Conservation (phyloP, 2,329 filamentous ascomycete species). For the Alternaria tenuissima region DNA sequence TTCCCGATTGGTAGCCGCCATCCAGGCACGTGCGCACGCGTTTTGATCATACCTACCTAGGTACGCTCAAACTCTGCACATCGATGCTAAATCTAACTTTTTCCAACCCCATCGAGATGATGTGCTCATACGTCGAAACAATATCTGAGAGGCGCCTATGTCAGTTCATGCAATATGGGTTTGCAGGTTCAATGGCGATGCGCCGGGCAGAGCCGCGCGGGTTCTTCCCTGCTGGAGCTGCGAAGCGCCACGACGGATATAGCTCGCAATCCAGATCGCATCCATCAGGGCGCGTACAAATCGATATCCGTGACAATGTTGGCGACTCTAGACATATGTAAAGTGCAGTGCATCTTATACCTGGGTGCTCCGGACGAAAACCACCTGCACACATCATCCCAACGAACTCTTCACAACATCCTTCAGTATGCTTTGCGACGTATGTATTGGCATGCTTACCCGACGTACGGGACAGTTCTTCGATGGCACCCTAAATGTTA, state of each 20-base stretch:
- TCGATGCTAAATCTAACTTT: neutral
- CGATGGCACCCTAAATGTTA: constrained; percentile 1
- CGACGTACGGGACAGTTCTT: constrained; percentile 6
- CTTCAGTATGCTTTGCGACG: constrained; percentile 20
- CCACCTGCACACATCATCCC: neutral
- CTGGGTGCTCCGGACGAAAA: neutral
- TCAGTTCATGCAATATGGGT: neutral
- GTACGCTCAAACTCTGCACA: neutral
- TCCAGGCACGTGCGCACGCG: neutral
- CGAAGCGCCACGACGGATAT: neutral
- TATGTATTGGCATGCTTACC: constrained; percentile 18
- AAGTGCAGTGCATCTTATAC: neutral
- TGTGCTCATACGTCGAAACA: neutral
- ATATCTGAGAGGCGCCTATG: neutral
- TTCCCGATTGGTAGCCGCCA: too few relatives aligned
- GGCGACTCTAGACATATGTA: neutral
- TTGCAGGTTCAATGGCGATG: neutral
- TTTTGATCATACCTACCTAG: neutral
- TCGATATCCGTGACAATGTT: neutral
- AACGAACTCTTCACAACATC: neutral
- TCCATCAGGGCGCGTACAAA: neutral
- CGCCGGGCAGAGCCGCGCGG: neutral
- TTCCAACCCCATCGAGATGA: neutral
- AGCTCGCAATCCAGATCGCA: neutral
- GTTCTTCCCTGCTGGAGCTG: neutral